These are phyloP conservation scores for Globisporangium yorkense DNA, from an alignment of 352 stramenopile species.

Conservation along the genomic window DNA sequence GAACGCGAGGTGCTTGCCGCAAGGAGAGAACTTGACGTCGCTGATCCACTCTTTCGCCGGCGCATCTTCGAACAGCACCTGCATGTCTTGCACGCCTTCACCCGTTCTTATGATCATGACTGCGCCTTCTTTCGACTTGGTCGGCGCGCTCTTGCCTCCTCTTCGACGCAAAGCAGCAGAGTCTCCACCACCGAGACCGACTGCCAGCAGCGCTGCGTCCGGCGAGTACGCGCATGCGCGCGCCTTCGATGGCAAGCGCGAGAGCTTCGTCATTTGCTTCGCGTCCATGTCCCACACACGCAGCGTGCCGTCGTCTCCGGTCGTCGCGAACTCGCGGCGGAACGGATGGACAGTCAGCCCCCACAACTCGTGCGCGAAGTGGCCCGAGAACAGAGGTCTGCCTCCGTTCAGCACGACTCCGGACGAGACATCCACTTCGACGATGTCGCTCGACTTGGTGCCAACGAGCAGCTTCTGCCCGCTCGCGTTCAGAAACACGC, in stretches of 20 bases:
- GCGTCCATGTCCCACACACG: constrained; percentile 79
- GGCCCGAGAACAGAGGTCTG: constrained; percentile 47
- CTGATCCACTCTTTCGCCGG: constrained; percentile 73
- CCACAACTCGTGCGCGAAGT: constrained; percentile 76
- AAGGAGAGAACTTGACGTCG: constrained; percentile 70
- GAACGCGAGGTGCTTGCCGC: constrained; percentile 36
- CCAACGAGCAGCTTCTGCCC: constrained; percentile 66
- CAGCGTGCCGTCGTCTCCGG: constrained; percentile 76
- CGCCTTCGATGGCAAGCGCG: constrained; percentile 33
- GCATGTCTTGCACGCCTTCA: constrained; percentile 4
- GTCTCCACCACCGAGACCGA: constrained; percentile 71
- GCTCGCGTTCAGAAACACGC: constrained; percentile 33
- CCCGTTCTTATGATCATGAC: constrained; percentile 30
- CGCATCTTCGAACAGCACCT: constrained; percentile 50
- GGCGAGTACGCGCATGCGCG: constrained; percentile 84
- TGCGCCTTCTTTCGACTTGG: constrained; percentile 40
- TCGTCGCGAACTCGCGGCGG: constrained; percentile 52
- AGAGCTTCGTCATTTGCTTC: constrained; percentile 34
- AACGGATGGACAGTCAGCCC: constrained; percentile 72
- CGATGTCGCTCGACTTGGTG: constrained; percentile 86
- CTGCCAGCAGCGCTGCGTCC: constrained; percentile 77
- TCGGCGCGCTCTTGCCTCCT: constrained; percentile 12
- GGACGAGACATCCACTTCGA: constrained; percentile 50
- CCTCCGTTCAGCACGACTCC: constrained; percentile 29
- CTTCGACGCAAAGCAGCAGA: constrained; percentile 38